A percentile compares a stretch with the other conserved stretches of the same genome.
phyloP scores from a whole-genome alignment of 306 rosid genomes.

The Cicer arietinum region DNA sequence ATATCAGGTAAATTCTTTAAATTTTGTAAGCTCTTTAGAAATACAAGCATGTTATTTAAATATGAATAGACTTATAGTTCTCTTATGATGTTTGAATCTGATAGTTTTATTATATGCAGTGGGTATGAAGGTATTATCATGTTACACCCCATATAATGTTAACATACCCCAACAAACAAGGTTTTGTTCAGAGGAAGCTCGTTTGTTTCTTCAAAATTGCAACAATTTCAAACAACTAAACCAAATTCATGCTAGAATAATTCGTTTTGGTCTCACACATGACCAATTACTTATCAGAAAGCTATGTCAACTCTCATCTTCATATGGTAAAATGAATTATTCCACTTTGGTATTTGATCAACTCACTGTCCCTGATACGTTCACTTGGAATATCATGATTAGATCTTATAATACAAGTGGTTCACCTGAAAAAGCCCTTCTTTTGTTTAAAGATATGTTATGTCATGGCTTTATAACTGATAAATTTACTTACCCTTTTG shows the following conservation, averaged over 20 bases:
- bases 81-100: conserved; percentile 26
- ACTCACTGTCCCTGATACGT: conserved; percentile 52
- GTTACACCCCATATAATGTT: conserved; percentile 43
- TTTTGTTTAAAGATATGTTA: conserved; percentile 57
- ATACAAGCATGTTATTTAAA: conserved; percentile 21
- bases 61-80: conserved; percentile 18
- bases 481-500: conserved; percentile 78
- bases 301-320: conserved; percentile 58
- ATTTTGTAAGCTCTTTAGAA: conserved; percentile 6
- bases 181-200: conserved; percentile 53
- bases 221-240: conserved; percentile 58
- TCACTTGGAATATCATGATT: conserved; percentile 79
- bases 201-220: conserved; percentile 57
- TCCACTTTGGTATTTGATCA: conserved; percentile 61
- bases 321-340: conserved; percentile 55
- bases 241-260: conserved; percentile 67
- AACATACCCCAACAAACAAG: conserved; percentile 29
- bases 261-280: conserved; percentile 57
- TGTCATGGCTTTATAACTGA: conserved; percentile 57
- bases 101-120: conserved; percentile 54
- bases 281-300: conserved; percentile 66
- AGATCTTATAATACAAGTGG: conserved; percentile 53
- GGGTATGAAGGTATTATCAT: conserved; percentile 53
- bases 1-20: conserved; percentile 72
- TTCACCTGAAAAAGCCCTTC: conserved; percentile 52